Evolutionary conservation across 2,329 filamentous ascomycete genomes (phyloP), one percentile per base, ranked within the genome.

Genomic region (Tetracladium maxilliforme): DNA sequence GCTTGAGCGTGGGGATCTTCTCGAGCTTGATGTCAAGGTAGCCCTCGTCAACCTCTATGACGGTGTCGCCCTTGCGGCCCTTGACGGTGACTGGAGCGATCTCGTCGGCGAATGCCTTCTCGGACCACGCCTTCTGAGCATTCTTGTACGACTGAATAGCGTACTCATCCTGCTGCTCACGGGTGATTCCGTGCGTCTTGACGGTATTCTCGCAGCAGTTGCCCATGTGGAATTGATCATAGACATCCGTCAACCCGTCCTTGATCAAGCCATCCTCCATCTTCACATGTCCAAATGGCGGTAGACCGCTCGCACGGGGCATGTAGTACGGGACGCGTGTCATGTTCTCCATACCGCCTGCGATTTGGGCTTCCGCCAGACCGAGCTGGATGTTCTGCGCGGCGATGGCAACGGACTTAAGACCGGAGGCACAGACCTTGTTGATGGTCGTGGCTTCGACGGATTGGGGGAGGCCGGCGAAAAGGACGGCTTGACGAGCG

Each of bases 281-380:
- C 51, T 79, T 79, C 38, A 90, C 62, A 41, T 93, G 72, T 17
- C 90, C 90, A 43, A 95, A 94, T 0, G 83, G 60, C 2, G 86
- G 81, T 38, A 90, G 62, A 33, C 78, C 70, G 42, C 73, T 82
- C n/a, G 83, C 71, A 16, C 90, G 72, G 6, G 79, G 73, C 16
- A 92, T 56, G 47, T 94, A 95, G 53, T 92, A 92, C 4, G 90
- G 90, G 5, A 93, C 83, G 19, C 79, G 69, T 6, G 81, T 82
- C 90, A 98, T 98, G 53, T 82, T 94, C 58, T 98, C 90, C 80
- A 98, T 94, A 27, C 90, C 90, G 33, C 90, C 90, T 2, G 90
- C 90, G 6, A 95, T 64, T 48, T 92, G 80, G 1, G 80, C 86
- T 42, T 92, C 81, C 10, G 83, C 70, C 7, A 92, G 64, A 5